A percentile compares a stretch with the other conserved stretches of the same genome.
Evolutionary conservation across 1,284 basidiomycete genomes (phyloP).

Genomic region (Pisolithus thermaeus): DNA sequence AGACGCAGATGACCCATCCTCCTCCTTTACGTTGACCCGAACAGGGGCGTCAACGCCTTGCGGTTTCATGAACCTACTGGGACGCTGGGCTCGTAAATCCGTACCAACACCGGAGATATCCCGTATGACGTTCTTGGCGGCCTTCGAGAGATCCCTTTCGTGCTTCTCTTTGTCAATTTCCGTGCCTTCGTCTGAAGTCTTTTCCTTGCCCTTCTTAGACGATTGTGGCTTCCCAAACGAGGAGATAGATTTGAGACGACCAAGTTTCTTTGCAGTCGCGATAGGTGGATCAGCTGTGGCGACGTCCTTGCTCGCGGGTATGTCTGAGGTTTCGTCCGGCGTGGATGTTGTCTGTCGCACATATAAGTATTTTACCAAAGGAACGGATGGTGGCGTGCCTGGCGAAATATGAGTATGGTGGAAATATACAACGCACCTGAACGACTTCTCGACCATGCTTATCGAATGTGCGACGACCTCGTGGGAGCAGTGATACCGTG

Average conservation of each 20-base stretch:
- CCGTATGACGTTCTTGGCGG: conserved; percentile 46
- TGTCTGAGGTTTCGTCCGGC: too few species aligned
- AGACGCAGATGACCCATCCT: background rate
- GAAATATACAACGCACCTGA: background rate
- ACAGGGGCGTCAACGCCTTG: conserved; percentile 48
- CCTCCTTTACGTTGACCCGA: background rate
- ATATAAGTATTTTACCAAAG: too few species aligned
- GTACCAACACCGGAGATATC: conserved; percentile 43
- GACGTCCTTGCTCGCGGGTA: too few species aligned
- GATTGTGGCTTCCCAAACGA: conserved; percentile 13
- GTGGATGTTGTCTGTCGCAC: too few species aligned
- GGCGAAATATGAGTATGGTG: background rate
- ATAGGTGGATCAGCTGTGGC: background rate
- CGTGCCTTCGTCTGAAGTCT: conserved; percentile 5
- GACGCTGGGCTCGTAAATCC: conserved; percentile 31
- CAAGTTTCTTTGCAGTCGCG: conserved; percentile 8
- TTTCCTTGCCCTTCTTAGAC: conserved; percentile 21
- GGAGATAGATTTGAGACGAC: conserved; percentile 18
- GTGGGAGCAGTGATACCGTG: conserved; percentile 21
- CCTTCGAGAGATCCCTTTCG: conserved; percentile 30
- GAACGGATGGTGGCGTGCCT: too few species aligned
- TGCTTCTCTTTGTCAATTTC: background rate
- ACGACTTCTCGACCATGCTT: conserved; percentile 35
- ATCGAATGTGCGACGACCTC: conserved; percentile 41
- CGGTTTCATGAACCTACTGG: conserved; percentile 44